phyloP scores from a whole-genome alignment of 225 moss, liverwort and hornwort species.

The Pseudoscleropodium purum region DNA sequence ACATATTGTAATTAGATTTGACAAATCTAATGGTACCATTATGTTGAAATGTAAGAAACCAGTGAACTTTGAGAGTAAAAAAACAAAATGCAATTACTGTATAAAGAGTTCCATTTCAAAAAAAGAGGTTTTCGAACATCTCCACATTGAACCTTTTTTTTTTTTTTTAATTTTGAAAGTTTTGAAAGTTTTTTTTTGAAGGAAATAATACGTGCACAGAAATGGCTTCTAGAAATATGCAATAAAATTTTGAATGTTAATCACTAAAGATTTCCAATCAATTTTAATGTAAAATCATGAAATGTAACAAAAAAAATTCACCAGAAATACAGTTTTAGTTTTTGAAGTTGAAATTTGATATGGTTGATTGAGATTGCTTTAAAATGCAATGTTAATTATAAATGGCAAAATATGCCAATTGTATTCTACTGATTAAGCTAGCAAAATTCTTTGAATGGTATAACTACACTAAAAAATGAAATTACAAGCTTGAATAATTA shows the following conservation, averaged over 20 bases:
- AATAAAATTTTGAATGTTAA: neutral
- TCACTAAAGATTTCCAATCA: neutral
- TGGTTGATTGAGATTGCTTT: neutral
- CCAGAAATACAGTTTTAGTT: neutral
- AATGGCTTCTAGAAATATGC: neutral
- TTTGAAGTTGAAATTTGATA: neutral
- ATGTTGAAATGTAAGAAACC: neutral
- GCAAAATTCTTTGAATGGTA: too few species aligned
- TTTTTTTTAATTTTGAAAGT: neutral
- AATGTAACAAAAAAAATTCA: neutral
- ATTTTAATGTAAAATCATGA: neutral
- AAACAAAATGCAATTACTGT: neutral
- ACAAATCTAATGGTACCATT: neutral
- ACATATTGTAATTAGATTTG: neutral
- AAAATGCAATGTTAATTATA: neutral
- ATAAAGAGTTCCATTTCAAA: neutral
- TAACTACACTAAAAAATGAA: too few species aligned
- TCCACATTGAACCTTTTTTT: too few species aligned
- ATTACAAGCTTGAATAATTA: too few species aligned
- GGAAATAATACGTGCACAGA: neutral
- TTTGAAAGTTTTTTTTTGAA: neutral
- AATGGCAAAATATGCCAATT: neutral
- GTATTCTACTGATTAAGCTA: neutral
- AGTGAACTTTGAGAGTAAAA: accelerated
- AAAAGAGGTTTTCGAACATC: neutral